A percentile compares a stretch with the other conserved stretches of the same genome.
Conservation (phyloP, 306 rosid species). For the Vigna unguiculata region DNA sequence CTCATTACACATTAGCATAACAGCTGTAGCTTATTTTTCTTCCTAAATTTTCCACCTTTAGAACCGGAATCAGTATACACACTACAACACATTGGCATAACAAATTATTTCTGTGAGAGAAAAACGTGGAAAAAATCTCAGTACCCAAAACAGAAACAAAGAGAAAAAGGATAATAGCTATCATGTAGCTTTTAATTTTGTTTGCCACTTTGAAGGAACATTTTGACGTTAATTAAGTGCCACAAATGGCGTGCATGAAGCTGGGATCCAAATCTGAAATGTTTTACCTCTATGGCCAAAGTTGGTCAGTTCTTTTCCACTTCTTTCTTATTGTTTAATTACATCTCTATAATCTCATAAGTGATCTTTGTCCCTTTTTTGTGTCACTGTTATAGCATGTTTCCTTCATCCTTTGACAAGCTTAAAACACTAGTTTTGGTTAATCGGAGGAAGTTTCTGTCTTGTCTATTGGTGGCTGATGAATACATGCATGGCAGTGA, state of each 20-base stretch:
- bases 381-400: background rate
- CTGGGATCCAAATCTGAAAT: conserved; percentile 84
- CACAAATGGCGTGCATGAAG: conserved; percentile 71
- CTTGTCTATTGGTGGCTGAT: background rate
- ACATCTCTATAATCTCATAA: background rate
- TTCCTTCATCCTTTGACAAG: conserved; percentile 3
- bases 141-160: conserved; percentile 24
- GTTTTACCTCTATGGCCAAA: conserved; percentile 67
- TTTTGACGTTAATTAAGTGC: conserved; percentile 14
- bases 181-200: background rate
- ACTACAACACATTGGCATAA: background rate
- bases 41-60: conserved; percentile 67
- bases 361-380: conserved; percentile 12
- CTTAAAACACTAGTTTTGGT: background rate
- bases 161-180: background rate
- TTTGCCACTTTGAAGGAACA: conserved; percentile 2
- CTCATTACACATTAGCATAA: conserved; percentile 51
- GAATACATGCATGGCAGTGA: background rate
- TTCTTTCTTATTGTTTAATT: background rate
- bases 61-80: conserved; percentile 61
- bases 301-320: conserved; percentile 56
- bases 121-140: conserved; percentile 22
- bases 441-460: background rate
- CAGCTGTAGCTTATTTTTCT: conserved; percentile 65
- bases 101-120: conserved; percentile 28